Evolutionary conservation across 768 basidiomycete genomes (phyloP).

Genomic region (Boletus coccyginus): DNA sequence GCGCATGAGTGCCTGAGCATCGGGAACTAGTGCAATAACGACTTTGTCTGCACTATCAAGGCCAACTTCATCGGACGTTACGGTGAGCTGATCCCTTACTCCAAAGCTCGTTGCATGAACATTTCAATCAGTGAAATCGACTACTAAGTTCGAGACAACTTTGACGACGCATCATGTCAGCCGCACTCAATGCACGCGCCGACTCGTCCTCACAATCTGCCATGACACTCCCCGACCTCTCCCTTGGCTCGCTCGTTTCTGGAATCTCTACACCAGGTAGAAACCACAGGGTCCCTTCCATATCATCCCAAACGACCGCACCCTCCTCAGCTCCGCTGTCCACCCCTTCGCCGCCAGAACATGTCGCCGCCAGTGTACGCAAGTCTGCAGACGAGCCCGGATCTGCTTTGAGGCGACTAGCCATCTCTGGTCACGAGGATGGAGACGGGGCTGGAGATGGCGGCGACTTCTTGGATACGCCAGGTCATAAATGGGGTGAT

Average conservation of each 20-base stretch:
- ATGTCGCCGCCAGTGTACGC: conserved; percentile 29
- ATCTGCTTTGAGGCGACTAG: conserved; percentile 41
- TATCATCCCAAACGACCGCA: conserved; percentile 50
- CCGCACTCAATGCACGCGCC: conserved; percentile 37
- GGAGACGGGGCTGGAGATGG: conserved; percentile 38
- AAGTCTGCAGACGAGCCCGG: conserved; percentile 40
- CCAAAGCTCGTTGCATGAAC: not conserved
- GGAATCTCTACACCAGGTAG: conserved; percentile 53
- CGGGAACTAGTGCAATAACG: not conserved
- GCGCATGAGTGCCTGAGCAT: not conserved
- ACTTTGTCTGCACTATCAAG: not conserved
- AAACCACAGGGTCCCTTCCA: conserved; percentile 44
- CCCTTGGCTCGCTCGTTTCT: conserved; percentile 54
- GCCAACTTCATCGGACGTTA: not conserved
- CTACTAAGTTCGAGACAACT: not conserved
- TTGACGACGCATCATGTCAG: conserved; percentile 36
- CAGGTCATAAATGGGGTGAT: conserved; percentile 51
- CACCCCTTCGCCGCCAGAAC: conserved; percentile 48
- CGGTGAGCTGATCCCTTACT: conserved; percentile 7
- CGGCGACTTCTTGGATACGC: conserved; percentile 52
- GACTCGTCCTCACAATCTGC: conserved; percentile 44
- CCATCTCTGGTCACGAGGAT: conserved; percentile 30
- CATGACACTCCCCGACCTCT: conserved; percentile 55
- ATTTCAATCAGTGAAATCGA: not conserved
- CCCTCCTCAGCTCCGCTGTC: conserved; percentile 48